Base-by-base conservation (phyloP, 73 alveolate species). In the Paramecium octaurelia region DNA sequence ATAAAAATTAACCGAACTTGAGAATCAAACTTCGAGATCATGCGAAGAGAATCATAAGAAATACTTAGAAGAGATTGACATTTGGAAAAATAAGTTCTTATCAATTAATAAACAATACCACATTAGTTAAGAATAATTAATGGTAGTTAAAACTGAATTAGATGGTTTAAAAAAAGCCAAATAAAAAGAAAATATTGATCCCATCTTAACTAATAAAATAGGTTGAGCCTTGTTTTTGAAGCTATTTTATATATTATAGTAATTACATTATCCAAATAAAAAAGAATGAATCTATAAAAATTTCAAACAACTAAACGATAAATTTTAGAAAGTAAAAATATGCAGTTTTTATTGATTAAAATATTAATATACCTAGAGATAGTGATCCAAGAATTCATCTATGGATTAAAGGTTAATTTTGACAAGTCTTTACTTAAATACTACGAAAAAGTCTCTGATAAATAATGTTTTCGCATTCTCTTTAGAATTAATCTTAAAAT, bases 121-220 rank as follows among this genome's bases (percentile, higher is more conserved):
- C 24, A 23, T 24, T 44, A 80, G 91, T 43, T 80, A 80, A 80
- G 91, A 80, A 24, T 80, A 80, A 24, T 21, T 80, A 80, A 80
- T 80, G 91, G 91, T 80, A n/a, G 91, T 48, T 46, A 80, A 46
- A 80, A 80, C 91, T 16, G 91, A 80, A 42, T 35, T 80, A 44
- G 91, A 80, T 46, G 57, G 76, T 44, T 80, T 80, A 48, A 80
- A 80, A 58, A 80, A 80, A 48, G 9, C 35, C 9, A 64, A 64
- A 64, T 20, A 64, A 64, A 64, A 64, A 64, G 84, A 64, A 34
- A 64, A 64, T 64, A 64, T 64, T 24, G 84, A 64, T 64, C 84
- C 84, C 0, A 34, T 64, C n/a, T 54, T 4, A 18, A 54, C 0
- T 54, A 54, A 54, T 54, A 54, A 54, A 54, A 35, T 54, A 18